Evolutionary conservation across 495 filamentous ascomycete species (phyloP).

Genomic region (Chaetomium cochliodes): DNA sequence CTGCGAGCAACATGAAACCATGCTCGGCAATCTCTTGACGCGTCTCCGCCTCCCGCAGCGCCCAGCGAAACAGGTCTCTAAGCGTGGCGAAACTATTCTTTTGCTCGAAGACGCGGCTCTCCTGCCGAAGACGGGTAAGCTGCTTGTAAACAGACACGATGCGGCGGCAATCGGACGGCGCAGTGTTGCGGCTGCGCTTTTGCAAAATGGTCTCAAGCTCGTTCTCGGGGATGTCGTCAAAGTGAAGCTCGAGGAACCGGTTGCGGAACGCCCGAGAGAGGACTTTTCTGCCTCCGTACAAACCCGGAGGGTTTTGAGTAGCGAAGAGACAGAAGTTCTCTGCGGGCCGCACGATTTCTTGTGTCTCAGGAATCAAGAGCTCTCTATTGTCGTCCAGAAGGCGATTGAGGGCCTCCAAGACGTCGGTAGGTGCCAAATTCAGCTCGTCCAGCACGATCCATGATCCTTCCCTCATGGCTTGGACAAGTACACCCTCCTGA

Average conservation of each 20-base stretch:
- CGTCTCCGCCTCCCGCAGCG: constrained; percentile 78
- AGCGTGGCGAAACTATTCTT: constrained; percentile 97
- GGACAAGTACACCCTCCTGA: constrained; percentile 91
- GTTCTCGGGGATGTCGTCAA: constrained; percentile 94
- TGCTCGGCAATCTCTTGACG: constrained; percentile 86
- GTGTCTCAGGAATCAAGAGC: constrained; percentile 93
- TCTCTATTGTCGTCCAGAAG: constrained; percentile 97
- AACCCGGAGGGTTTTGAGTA: constrained; percentile 95
- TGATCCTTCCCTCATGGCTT: constrained; percentile 85
- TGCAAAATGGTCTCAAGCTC: constrained; percentile 92
- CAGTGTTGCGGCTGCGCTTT: constrained; percentile 77
- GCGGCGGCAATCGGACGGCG: constrained; percentile 82
- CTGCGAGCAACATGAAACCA: constrained; percentile 93
- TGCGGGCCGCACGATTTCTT: constrained; percentile 87
- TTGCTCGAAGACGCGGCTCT: constrained; percentile 88
- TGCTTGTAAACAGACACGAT: constrained; percentile 96
- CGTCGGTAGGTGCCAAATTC: constrained; percentile 93
- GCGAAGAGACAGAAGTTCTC: constrained; percentile 97
- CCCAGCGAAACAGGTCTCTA: constrained; percentile 96
- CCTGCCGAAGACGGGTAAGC: constrained; percentile 82
- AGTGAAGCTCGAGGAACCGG: constrained; percentile 94
- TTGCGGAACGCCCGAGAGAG: constrained; percentile 94
- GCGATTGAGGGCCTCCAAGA: constrained; percentile 91
- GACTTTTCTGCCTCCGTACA: constrained; percentile 92
- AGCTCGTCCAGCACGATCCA: constrained; percentile 99